phyloP scores from a whole-genome alignment of 1,284 basidiomycete genomes.

The Cutaneotrichosporon sp. region DNA sequence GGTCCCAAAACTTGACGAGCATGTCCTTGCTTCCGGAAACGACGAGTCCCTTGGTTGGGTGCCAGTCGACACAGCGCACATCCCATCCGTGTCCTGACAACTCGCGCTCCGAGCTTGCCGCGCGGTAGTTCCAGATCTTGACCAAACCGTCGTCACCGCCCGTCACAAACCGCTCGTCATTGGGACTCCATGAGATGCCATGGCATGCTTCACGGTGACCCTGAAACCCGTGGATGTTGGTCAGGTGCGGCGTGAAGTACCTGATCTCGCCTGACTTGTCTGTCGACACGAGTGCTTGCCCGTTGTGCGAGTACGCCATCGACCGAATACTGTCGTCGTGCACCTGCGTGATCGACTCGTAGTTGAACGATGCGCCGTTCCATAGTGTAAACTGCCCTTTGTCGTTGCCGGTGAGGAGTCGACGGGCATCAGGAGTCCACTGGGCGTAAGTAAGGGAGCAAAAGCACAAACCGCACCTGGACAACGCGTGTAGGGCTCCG shows the following conservation, averaged over 20 bases:
- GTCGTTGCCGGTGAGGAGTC: constrained; percentile 88
- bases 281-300: constrained; percentile 81
- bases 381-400: constrained; percentile 98
- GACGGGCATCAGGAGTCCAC: constrained; percentile 95
- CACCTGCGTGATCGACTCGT: constrained; percentile 96
- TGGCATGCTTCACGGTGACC: constrained; percentile 86
- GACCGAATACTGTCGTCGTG: constrained; percentile 92
- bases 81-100: constrained; percentile 94
- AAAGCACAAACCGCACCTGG: constrained; percentile 57
- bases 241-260: constrained; percentile 98
- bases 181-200: constrained; percentile 83
- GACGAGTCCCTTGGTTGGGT: constrained; percentile 88
- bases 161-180: constrained; percentile 86
- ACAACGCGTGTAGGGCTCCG: constrained; percentile 94
- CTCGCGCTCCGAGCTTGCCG: constrained; percentile 78
- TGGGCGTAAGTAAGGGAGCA: constrained; percentile 37
- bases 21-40: constrained; percentile 96
- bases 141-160: constrained; percentile 92
- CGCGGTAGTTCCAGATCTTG: constrained; percentile 92
- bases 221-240: constrained; percentile 89
- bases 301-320: constrained; percentile 84
- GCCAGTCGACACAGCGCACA: constrained; percentile 97
- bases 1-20: constrained; percentile 99
- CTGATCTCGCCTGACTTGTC: constrained; percentile 94
- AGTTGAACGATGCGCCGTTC: constrained; percentile 99